Evolutionary conservation across 768 basidiomycete species (phyloP), one percentile per base, ranked within the genome.

Genomic region (Serendipita vermifera): DNA sequence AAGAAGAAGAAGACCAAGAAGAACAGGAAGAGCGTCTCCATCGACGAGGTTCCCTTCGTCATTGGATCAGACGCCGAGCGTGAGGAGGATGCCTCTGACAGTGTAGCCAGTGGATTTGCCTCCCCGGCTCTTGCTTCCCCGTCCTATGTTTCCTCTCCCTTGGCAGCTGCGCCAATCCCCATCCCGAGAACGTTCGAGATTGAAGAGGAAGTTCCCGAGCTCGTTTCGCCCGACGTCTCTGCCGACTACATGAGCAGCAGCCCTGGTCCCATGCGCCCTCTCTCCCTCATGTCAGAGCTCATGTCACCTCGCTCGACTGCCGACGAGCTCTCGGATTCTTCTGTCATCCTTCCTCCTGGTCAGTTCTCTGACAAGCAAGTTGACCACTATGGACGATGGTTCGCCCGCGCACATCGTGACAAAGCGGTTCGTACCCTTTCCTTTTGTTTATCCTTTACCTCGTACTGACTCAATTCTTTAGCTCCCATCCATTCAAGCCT

Each of bases 1-100:
- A 59, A 33, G 39, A 61, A 39, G 24, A 61, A 36, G 15, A 27
- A 17, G 27, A 46, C 7, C 32, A 61, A 39, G 33, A 58, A 33
- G 33, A 57, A 7, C 9, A 39, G 31, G 24, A 33, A 31, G 24
- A 13, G 24, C 4, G 31, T 51, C 24, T 31, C 27, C 26, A 26
- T 51, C 3, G 46, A 51, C 29, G 46, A 51, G n/a, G 29, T 29
- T 22, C 46, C 46, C 9, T 51, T 51, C 27, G 46, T 51, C 20
- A 51, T 51, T 26, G 46, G 46, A 2, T 51, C 46, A 15, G 46
- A 51, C 46, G 31, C 24, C 22, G 46, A 51, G 46, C 46, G 31
- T 29, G 46, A 51, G 46, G 29, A 51, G 22, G 46, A 51, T 9
- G 29, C 27, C 9, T 15, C 24, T 15, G 27, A 29, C 46, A 29